Evolutionary conservation across 768 basidiomycete genomes (phyloP).

Genomic region (Lentinula lateritia): DNA sequence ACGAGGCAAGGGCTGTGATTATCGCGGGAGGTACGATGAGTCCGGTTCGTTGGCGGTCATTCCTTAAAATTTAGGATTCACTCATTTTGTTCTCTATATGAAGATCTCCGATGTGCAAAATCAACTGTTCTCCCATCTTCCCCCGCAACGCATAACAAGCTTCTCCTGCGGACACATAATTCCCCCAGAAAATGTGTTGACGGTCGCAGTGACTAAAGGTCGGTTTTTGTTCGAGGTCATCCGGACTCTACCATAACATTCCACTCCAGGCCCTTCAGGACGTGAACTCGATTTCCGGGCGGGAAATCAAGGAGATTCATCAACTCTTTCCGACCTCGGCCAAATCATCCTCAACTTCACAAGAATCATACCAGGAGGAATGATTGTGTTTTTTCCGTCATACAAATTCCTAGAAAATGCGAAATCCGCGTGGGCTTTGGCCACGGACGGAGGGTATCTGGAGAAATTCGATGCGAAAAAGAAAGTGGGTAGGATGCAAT

Average conservation of each 20-base stretch:
- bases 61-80: neutral
- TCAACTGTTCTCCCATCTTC: constrained; percentile 72
- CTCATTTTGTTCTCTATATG: neutral
- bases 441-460: constrained; percentile 46
- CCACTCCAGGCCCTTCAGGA: constrained; percentile 47
- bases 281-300: constrained; percentile 78
- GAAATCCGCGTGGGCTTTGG: constrained; percentile 55
- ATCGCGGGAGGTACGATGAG: constrained; percentile 98
- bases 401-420: constrained; percentile 75
- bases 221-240: neutral
- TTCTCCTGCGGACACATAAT: constrained; percentile 95
- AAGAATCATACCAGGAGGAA: constrained; percentile 74
- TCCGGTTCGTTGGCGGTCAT: constrained; percentile 51
- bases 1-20: constrained; percentile 76
- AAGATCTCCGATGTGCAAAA: constrained; percentile 84
- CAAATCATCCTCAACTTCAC: constrained; percentile 78
- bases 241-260: too few relatives aligned
- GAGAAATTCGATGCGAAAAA: constrained; percentile 67
- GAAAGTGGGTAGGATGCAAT: constrained; percentile 38
- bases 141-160: constrained; percentile 56
- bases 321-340: constrained; percentile 76
- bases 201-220: constrained; percentile 68
- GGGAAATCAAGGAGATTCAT: constrained; percentile 59
- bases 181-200: constrained; percentile 69
- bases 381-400: constrained; percentile 93